These are phyloP conservation scores for Fomitopsis palustris DNA, from an alignment of 1,284 basidiomycete genomes.

Conservation along the genomic window DNA sequence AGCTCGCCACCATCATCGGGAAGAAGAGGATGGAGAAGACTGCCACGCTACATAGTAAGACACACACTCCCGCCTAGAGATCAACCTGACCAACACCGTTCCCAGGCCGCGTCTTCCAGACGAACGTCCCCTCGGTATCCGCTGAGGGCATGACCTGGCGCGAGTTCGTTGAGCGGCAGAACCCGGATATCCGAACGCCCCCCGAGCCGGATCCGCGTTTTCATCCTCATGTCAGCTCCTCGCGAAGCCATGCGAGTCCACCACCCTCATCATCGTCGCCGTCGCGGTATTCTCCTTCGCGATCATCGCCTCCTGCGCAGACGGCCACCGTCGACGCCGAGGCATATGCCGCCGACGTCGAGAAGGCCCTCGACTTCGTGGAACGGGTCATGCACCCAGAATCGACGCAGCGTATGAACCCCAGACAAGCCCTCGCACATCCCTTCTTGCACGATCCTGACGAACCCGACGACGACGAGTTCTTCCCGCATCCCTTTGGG, in stretches of 20 bases:
- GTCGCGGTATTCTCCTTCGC: constrained; percentile 20
- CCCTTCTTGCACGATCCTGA: constrained; percentile 56
- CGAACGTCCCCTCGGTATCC: constrained; percentile 79
- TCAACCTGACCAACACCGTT: constrained; percentile 4
- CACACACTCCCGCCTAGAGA: neutral
- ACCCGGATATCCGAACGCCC: constrained; percentile 67
- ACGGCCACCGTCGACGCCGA: constrained; percentile 22
- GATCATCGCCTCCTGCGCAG: constrained; percentile 18
- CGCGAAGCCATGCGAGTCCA: constrained; percentile 16
- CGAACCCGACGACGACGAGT: constrained; percentile 53
- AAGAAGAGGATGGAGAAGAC: constrained; percentile 80
- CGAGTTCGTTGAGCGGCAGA: constrained; percentile 73
- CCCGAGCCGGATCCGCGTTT: constrained; percentile 46
- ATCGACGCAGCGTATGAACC: constrained; percentile 72
- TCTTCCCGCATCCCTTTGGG: constrained; percentile 64
- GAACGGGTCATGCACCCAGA: constrained; percentile 72
- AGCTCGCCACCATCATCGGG: constrained; percentile 90
- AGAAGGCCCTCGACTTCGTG: constrained; percentile 71
- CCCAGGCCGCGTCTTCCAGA: constrained; percentile 80
- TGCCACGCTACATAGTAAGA: constrained; percentile 87
- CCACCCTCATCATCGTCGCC: constrained; percentile 30
- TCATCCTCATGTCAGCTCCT: constrained; percentile 44
- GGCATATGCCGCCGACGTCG: constrained; percentile 54
- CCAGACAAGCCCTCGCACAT: constrained; percentile 73
- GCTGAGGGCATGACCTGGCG: constrained; percentile 65